These are phyloP conservation scores for Tulasnella sp. DNA, from an alignment of 768 basidiomycete genomes.

Conservation along the genomic window DNA sequence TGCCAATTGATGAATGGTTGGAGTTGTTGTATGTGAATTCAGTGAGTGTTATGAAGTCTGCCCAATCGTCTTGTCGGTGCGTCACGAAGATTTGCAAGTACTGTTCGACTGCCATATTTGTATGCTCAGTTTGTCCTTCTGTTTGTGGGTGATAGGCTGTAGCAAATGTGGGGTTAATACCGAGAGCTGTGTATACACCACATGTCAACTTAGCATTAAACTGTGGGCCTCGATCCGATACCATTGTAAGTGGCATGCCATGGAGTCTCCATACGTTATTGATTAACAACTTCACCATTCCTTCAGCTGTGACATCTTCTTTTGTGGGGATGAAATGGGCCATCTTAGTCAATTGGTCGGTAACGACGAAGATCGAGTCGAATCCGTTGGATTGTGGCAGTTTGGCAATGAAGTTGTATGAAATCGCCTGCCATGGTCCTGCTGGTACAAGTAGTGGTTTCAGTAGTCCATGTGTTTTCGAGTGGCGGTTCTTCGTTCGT, in stretches of 20 bases:
- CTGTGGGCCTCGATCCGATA: neutral
- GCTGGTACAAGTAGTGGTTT: conserved; percentile 12
- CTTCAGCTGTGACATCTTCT: neutral
- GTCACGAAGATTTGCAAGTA: conserved; percentile 8
- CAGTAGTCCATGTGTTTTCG: conserved; percentile 19
- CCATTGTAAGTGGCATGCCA: neutral
- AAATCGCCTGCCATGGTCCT: conserved; percentile 8
- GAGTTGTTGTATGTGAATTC: conserved; percentile 7
- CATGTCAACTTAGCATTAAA: neutral
- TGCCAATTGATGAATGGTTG: neutral
- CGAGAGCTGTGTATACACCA: neutral
- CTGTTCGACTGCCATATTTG: conserved; percentile 4
- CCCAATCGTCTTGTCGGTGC: conserved; percentile 4
- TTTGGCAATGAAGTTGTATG: conserved; percentile 18
- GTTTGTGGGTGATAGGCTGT: conserved; percentile 9
- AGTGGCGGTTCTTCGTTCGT: conserved; percentile 1
- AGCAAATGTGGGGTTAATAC: neutral
- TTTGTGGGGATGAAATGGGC: conserved; percentile 23
- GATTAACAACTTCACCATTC: neutral
- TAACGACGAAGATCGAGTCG: conserved; percentile 16
- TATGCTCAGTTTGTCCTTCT: conserved; percentile 9
- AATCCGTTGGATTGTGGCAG: conserved; percentile 19
- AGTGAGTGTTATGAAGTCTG: neutral
- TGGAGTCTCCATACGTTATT: conserved; percentile 6
- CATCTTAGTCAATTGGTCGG: conserved; percentile 16